A percentile compares a stretch with the other conserved stretches of the same genome.
phyloP scores from a whole-genome alignment of 176 grass and related monocot genomes.

The Elaeis guineensis region DNA sequence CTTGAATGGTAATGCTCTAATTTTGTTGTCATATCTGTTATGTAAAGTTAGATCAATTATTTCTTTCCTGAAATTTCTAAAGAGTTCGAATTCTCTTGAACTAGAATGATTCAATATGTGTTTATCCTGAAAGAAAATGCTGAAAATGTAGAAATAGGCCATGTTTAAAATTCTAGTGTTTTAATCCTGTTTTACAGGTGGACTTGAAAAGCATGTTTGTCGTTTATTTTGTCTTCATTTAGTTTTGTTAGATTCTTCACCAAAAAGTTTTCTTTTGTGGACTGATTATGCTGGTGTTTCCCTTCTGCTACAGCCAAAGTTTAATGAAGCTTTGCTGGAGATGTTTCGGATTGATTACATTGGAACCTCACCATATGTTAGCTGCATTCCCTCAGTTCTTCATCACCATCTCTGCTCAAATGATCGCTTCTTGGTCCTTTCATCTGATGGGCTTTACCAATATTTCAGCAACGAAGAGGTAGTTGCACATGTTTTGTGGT shows the following conservation, averaged over 20 bases:
- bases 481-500: conserved; percentile 76
- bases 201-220: no score
- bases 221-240: no score
- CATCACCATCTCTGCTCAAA: conserved; percentile 62
- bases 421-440: conserved; percentile 72
- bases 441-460: conserved; percentile 89
- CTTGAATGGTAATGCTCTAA: no score
- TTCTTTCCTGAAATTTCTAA: no score
- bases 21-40: no score
- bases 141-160: no score
- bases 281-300: not conserved
- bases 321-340: conserved; percentile 64
- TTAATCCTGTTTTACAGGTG: no score
- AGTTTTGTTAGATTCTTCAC: not conserved
- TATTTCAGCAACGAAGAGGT: conserved; percentile 92
- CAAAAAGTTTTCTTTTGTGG: not conserved
- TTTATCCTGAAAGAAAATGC: no score
- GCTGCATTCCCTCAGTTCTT: conserved; percentile 64
- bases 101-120: no score
- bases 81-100: no score
- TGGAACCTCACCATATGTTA: conserved; percentile 62
- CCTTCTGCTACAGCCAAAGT: conserved; percentile 48
- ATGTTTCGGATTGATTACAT: conserved; percentile 79
- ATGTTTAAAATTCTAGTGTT: no score
- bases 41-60: no score